Percentiles rank a stretch among this genome's conserved stretches.
Conservation (phyloP, 768 basidiomycete species). For the Peribolospora kevripleyi region DNA sequence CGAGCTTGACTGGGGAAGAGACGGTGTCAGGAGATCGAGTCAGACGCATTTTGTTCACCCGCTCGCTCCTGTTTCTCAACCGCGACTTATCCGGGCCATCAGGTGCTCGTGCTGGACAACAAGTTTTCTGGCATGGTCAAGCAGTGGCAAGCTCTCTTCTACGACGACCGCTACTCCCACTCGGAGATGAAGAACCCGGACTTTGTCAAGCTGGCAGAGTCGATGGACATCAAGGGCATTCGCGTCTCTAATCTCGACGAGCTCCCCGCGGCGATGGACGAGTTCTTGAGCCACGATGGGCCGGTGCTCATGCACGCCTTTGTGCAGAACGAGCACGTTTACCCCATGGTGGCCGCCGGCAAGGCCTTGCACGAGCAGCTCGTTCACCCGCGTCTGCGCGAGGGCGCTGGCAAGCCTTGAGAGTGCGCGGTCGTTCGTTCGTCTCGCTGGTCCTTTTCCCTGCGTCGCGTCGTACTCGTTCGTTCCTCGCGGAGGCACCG, state of each 20-base stretch:
- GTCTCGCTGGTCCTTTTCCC: too few species aligned
- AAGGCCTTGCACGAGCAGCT: slow-evolving; percentile 84
- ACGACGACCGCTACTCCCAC: slow-evolving; percentile 87
- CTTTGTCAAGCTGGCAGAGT: slow-evolving; percentile 47
- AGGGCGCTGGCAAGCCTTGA: not conserved
- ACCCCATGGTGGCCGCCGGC: slow-evolving; percentile 43
- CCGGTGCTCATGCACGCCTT: slow-evolving; percentile 17
- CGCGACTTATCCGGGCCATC: slow-evolving; percentile 13
- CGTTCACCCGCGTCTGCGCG: slow-evolving; percentile 33
- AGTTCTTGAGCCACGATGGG: slow-evolving; percentile 93
- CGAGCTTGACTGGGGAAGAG: not conserved
- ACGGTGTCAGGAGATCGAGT: too few species aligned
- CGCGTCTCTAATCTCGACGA: slow-evolving; percentile 45
- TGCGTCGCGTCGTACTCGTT: too few species aligned
- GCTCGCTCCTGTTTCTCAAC: slow-evolving; percentile 10
- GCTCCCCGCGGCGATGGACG: slow-evolving; percentile 86
- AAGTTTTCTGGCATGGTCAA: slow-evolving; percentile 98
- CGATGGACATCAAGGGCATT: slow-evolving; percentile 84
- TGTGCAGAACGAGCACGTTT: slow-evolving; percentile 16
- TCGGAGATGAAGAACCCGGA: slow-evolving; percentile 88
- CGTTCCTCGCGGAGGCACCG: too few species aligned
- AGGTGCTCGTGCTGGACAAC: slow-evolving; percentile 55
- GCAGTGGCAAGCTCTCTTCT: slow-evolving; percentile 99
- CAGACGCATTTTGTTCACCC: not conserved
- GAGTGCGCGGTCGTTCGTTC: too few species aligned